Base-by-base conservation (phyloP, 1,139 yeast genomes). In the Taiozyma sp. region DNA sequence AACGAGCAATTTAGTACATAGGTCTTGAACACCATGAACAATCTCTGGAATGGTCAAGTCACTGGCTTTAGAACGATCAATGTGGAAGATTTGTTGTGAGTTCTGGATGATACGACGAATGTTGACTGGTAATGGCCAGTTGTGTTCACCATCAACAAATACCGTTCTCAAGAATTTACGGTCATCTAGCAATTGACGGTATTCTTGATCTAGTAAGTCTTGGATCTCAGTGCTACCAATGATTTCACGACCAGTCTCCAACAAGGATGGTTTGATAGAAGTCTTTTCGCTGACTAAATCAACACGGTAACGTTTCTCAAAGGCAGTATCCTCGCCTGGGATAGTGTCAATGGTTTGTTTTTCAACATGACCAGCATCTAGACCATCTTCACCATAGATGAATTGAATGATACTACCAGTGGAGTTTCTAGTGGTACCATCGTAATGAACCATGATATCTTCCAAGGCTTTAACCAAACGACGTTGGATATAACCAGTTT, bases 401-500 rank as follows among this genome's bases (percentile, higher is more conserved):
- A 95, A 93, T 73, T 95, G 98, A 63, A 95, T 87, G 57, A 95
- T 81, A 68, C 91, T 97, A 65, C 99, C 99, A 57, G 93, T 75
- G 2, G 99, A 95, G 69, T 95, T 95, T 76, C 99, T 85, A 1
- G 97, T 91, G 8, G 99, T 91, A 68, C 97, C 97, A 76, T 95
- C 99, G 64, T 95, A 95, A 67, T 91, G 97, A 44, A 93, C 99
- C 96, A 91, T 91, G 57, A 95, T 91, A 75, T 95, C 99, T 70
- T 95, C 99, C 69, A 95, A 76, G 11, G 99, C 99, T 69, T 95
- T 95, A 47, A 95, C 96, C 69, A 95, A 77, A 79, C 99, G 95
- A 77, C 99, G 93, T 74, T 95, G 99, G 67, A 93, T 95, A 71
- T 93, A 93, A 73, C 99, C 99, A 35, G 99, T 93, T 73, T 93